phyloP scores from a whole-genome alignment of 2,329 filamentous ascomycete species.

The Tetracladium maxilliforme region DNA sequence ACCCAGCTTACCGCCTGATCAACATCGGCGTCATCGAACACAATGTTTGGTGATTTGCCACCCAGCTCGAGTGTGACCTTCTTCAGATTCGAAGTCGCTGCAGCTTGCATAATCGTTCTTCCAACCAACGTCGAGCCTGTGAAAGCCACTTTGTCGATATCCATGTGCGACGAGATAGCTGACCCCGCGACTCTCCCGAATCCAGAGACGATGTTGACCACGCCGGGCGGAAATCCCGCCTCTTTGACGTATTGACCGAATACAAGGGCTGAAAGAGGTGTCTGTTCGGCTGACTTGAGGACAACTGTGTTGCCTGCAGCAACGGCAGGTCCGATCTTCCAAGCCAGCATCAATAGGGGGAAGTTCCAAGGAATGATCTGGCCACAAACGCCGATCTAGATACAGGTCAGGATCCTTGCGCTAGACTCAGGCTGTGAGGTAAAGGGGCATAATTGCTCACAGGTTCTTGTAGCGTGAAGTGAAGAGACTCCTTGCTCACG shows the following conservation, averaged over 20 bases:
- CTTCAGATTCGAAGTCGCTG: constrained; percentile 41
- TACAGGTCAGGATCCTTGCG: no score
- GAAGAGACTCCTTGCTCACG: constrained; percentile 47
- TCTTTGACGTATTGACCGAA: constrained; percentile 35
- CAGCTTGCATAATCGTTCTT: constrained; percentile 42
- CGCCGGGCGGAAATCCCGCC: constrained; percentile 44
- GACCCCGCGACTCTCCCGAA: constrained; percentile 49
- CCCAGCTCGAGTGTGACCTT: constrained; percentile 43
- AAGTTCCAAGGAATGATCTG: constrained; percentile 59
- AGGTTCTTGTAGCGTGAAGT: constrained; percentile 55
- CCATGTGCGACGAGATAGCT: constrained; percentile 40
- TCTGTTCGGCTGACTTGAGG: constrained; percentile 42
- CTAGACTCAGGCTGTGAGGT: no score
- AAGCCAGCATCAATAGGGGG: constrained; percentile 42
- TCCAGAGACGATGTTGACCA: constrained; percentile 43
- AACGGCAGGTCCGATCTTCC: constrained; percentile 46
- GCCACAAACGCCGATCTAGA: constrained; percentile 39
- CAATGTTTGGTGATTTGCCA: constrained; percentile 41
- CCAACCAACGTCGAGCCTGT: constrained; percentile 43
- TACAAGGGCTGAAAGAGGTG: constrained; percentile 33
- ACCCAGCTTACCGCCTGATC: constrained; percentile 44
- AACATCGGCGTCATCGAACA: constrained; percentile 39
- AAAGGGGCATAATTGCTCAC: no score
- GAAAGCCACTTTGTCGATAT: constrained; percentile 47
- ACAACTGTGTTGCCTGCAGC: constrained; percentile 38